Conservation (phyloP, 768 basidiomycete species). For the Calocybe gangraenosa region DNA sequence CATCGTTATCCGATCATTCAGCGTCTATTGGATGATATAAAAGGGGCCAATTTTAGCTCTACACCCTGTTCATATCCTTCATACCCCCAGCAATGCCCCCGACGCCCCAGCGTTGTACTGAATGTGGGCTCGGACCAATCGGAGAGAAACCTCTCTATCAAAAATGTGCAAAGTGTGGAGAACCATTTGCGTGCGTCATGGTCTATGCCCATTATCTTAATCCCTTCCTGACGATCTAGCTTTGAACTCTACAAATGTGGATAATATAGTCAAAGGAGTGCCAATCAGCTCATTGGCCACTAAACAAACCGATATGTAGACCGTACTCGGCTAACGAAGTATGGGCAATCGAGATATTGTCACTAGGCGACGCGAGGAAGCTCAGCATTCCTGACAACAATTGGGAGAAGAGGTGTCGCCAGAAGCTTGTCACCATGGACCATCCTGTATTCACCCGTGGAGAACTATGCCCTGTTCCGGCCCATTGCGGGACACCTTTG, state of each 20-base stretch:
- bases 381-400: neutral
- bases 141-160: too few relatives aligned
- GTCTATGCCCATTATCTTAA: too few relatives aligned
- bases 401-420: neutral
- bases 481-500: slow-evolving; percentile 11
- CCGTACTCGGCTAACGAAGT: neutral
- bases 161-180: too few relatives aligned
- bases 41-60: too few relatives aligned
- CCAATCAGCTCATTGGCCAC: slow-evolving; percentile 9
- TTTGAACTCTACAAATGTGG: neutral
- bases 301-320: slow-evolving; percentile 9
- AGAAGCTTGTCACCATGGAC: slow-evolving; percentile 2
- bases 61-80: too few relatives aligned
- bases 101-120: too few relatives aligned
- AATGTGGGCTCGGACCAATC: too few relatives aligned
- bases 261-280: slow-evolving; percentile 12
- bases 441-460: slow-evolving; percentile 14
- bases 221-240: too few relatives aligned
- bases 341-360: neutral
- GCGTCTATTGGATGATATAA: too few relatives aligned
- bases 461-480: slow-evolving; percentile 16
- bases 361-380: neutral
- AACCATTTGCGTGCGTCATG: too few relatives aligned
- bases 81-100: too few relatives aligned
- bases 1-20: too few relatives aligned